Base-by-base conservation (phyloP, 805 yeast genomes). In the Sugiyamaella valdiviana region DNA sequence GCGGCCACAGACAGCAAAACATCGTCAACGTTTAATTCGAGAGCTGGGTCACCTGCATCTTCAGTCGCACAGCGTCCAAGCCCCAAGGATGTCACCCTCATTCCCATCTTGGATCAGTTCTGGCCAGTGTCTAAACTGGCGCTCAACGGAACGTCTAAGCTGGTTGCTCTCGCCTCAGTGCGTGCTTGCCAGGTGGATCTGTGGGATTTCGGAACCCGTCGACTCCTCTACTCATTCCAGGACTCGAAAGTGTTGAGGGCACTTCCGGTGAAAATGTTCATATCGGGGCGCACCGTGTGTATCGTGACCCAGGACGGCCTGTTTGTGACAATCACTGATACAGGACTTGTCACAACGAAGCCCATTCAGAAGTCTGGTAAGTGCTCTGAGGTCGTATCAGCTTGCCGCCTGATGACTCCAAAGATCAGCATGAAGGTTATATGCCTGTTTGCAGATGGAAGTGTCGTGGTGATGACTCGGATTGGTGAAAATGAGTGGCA, bases 391-490 rank as follows among this genome's bases (percentile, higher is more conserved):
- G 24, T 49, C 38, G 35, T 57, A 36, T 32, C 58, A 20, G 81
- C 82, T 48, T 75, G 74, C 45, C 76, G 76, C 51, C 62, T 87
- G 9, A 61, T 74, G 2, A 82, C 95, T 0, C 87, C 95, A 3
- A 72, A 93, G 60, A 82, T 85, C 21, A 82, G 79, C 57, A 93
- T 85, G 61, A 70, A 90, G 52, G 66, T 86, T 24, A 79, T 86
- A 1, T 76, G 80, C 49, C 71, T 75, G 42, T 66, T 76, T 2
- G 66, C 65, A 10, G 71, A 71, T 42, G 79, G 77, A 9, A 75
- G 75, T 35, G 56, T 85, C 12, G 66, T 82, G 4, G 79, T 85
- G 3, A 81, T 82, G 1, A 78, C 85, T 0, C 63, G 64, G 10
- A 80, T 75, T 1, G 82, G 81, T 55, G 73, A 26, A n/a, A 10